Evolutionary conservation across 306 rosid genomes (phyloP).

Genomic region (Quercus cerris): DNA sequence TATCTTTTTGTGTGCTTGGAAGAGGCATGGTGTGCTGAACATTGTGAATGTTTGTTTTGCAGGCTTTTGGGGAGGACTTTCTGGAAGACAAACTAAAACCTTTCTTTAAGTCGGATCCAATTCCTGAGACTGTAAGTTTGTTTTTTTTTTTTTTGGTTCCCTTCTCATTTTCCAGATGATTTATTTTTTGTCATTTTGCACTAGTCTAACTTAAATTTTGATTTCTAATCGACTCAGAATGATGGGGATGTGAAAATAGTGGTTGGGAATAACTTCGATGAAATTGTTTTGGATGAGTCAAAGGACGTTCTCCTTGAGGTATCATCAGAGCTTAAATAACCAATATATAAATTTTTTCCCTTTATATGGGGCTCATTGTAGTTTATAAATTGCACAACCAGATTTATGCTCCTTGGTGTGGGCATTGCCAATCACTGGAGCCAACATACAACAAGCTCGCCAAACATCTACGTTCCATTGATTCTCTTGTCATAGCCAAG

Average conservation of each 20-base stretch:
- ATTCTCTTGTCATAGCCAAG: constrained; percentile 89
- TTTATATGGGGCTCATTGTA: constrained; percentile 17
- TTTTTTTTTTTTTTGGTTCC: no score
- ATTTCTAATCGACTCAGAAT: constrained; percentile 48
- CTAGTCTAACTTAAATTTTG: constrained; percentile 15
- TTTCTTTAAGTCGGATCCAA: constrained; percentile 84
- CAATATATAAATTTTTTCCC: background rate
- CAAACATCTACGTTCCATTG: constrained; percentile 69
- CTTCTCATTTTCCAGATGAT: constrained; percentile 14
- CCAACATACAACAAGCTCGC: constrained; percentile 94
- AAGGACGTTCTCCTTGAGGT: constrained; percentile 99
- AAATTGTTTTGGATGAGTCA: constrained; percentile 92
- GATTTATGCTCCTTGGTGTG: constrained; percentile 99
- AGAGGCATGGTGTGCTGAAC: constrained; percentile 17
- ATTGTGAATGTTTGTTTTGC: constrained; percentile 14
- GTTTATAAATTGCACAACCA: constrained; percentile 24
- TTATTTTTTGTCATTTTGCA: constrained; percentile 11
- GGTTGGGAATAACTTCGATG: constrained; percentile 89
- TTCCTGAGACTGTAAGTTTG: constrained; percentile 78
- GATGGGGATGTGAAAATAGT: constrained; percentile 87
- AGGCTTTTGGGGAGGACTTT: constrained; percentile 87
- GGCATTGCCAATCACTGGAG: constrained; percentile 94
- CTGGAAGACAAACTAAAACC: constrained; percentile 93
- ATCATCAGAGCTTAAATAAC: background rate
- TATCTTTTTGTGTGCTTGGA: background rate